Percentiles rank a stretch among this genome's conserved stretches.
phyloP scores from a whole-genome alignment of 768 basidiomycete genomes.

The Trametes gibbosa region DNA sequence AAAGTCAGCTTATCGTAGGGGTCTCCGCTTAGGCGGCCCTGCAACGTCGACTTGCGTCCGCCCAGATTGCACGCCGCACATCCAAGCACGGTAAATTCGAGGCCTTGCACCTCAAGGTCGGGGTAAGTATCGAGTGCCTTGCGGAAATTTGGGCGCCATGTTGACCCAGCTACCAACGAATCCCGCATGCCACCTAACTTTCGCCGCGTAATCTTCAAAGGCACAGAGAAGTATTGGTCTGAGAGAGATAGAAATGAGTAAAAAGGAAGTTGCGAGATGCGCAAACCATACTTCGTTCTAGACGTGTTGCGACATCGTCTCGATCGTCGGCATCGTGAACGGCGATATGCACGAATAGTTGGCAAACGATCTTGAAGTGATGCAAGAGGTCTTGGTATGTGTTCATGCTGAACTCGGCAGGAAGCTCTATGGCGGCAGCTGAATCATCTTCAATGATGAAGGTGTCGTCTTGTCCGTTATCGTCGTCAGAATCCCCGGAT shows the following conservation, averaged over 20 bases:
- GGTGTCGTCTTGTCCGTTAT: conserved; percentile 34
- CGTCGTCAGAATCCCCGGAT: conserved; percentile 28
- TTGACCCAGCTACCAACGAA: conserved; percentile 78
- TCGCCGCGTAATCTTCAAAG: conserved; percentile 63
- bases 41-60: conserved; percentile 60
- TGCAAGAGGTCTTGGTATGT: conserved; percentile 71
- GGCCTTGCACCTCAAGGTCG: conserved; percentile 46
- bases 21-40: conserved; percentile 59
- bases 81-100: conserved; percentile 55
- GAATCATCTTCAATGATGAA: conserved; percentile 68
- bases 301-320: conserved; percentile 47
- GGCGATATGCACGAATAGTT: conserved; percentile 82
- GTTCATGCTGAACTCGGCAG: conserved; percentile 77
- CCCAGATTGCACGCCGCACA: conserved; percentile 87
- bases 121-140: conserved; percentile 65
- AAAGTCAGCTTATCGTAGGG: conserved; percentile 75
- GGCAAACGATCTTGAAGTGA: conserved; percentile 87
- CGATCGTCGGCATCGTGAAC: conserved; percentile 54
- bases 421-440: conserved; percentile 46
- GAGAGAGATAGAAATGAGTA: not conserved
- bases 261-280: not conserved
- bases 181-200: conserved; percentile 70
- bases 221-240: conserved; percentile 72
- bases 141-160: conserved; percentile 76
- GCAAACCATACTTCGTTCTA: conserved; percentile 43